A percentile compares a stretch with the other conserved stretches of the same genome.
These are phyloP conservation scores for Phylloporus scabripes DNA, from an alignment of 768 basidiomycete species.

Conservation along the genomic window DNA sequence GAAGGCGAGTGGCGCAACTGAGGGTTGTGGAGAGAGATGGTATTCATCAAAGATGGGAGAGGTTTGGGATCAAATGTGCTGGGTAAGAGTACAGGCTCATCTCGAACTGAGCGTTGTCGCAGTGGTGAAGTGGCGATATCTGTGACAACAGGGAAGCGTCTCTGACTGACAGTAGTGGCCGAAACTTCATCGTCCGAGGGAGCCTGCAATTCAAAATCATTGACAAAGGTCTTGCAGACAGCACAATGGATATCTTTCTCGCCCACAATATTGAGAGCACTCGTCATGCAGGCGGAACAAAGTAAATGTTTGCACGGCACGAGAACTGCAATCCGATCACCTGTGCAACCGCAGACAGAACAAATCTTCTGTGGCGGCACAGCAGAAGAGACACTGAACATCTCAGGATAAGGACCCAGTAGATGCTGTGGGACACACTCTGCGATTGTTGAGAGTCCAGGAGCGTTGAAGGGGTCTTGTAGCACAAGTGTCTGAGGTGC, in stretches of 20 bases:
- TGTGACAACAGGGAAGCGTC: conserved; percentile 7
- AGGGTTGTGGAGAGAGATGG: conserved; percentile 25
- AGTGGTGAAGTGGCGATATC: conserved; percentile 19
- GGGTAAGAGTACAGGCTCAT: conserved; percentile 25
- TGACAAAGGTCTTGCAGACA: conserved; percentile 66
- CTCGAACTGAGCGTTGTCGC: conserved; percentile 21
- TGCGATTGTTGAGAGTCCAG: conserved; percentile 30
- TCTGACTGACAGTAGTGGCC: conserved; percentile 10
- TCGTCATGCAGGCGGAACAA: conserved; percentile 78
- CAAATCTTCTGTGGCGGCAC: conserved; percentile 36
- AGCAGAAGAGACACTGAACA: conserved; percentile 15
- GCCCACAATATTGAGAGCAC: conserved; percentile 82
- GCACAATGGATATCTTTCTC: conserved; percentile 87
- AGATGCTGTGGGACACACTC: conserved; percentile 25
- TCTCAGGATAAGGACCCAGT: conserved; percentile 18
- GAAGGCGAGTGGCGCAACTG: conserved; percentile 17
- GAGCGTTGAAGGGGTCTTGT: conserved; percentile 41
- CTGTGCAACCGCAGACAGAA: conserved; percentile 55
- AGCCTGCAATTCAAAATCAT: conserved; percentile 55
- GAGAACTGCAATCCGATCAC: conserved; percentile 54
- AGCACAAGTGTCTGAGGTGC: conserved; percentile 31
- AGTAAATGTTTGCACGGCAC: conserved; percentile 71
- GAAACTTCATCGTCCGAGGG: conserved; percentile 23
- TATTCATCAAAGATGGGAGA: conserved; percentile 31
- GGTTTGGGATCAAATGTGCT: conserved; percentile 23